Percentiles rank a stretch among this genome's conserved stretches.
phyloP scores from a whole-genome alignment of 345 rosid genomes.

The Streptanthus diversifolius region DNA sequence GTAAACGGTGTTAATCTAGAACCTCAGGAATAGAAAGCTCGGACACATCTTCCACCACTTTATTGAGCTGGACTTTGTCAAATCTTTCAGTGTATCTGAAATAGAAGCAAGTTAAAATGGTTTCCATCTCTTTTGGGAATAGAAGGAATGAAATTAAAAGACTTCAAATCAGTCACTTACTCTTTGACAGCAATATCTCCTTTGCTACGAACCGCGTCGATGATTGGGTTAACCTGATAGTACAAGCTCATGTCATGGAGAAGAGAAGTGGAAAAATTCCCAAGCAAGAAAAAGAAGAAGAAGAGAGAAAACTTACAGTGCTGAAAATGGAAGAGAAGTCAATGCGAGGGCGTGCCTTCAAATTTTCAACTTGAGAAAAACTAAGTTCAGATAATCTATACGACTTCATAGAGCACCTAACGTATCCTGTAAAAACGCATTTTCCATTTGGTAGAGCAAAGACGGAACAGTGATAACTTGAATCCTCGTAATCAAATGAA shows the following conservation, averaged over 20 bases:
- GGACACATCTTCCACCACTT: slow-evolving; percentile 56
- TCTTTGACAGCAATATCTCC: slow-evolving; percentile 87
- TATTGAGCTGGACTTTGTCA: slow-evolving; percentile 65
- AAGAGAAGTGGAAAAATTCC: not conserved
- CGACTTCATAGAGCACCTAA: slow-evolving; percentile 70
- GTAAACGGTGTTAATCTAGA: not conserved
- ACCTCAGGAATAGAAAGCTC: slow-evolving; percentile 77
- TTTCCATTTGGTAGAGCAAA: not conserved
- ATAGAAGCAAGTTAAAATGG: not conserved
- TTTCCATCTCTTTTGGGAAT: not conserved
- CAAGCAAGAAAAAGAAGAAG: not conserved
- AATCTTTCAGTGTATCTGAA: slow-evolving; percentile 74
- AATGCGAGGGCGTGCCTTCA: slow-evolving; percentile 80
- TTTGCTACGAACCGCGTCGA: slow-evolving; percentile 64
- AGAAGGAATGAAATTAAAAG: not conserved
- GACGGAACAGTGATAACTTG: not conserved
- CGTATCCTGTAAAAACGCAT: slow-evolving; percentile 27
- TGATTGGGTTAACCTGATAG: slow-evolving; percentile 66
- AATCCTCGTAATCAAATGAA: not conserved
- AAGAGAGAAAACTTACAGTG: slow-evolving; percentile 34
- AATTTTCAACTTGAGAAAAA: slow-evolving; percentile 44
- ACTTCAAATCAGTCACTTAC: slow-evolving; percentile 37
- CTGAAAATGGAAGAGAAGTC: slow-evolving; percentile 75
- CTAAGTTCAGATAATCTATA: slow-evolving; percentile 64
- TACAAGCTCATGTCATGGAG: not conserved